phyloP scores from a whole-genome alignment of 805 yeast species.

The Nakazawaea ishiwadae region DNA sequence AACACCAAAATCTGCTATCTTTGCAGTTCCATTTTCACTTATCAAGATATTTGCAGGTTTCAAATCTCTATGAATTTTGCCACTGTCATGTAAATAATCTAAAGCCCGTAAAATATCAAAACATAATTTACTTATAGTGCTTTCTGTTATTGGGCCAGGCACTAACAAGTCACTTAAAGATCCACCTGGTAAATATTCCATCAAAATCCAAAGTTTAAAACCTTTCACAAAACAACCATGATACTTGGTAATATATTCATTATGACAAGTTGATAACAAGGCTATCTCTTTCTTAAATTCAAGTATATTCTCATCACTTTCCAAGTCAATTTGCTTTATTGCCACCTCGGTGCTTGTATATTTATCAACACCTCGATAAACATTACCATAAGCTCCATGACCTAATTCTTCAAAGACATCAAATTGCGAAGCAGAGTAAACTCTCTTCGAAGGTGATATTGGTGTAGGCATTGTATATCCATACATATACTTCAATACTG shows the following conservation, averaged over 20 bases:
- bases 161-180: constrained; percentile 60
- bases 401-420: constrained; percentile 55
- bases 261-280: constrained; percentile 62
- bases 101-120: constrained; percentile 56
- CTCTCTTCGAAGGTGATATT: background rate
- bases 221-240: constrained; percentile 69
- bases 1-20: constrained; percentile 94
- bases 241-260: constrained; percentile 59
- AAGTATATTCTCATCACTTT: constrained; percentile 61
- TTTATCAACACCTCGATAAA: constrained; percentile 56
- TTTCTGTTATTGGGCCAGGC: constrained; percentile 57
- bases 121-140: constrained; percentile 47
- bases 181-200: constrained; percentile 82
- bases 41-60: constrained; percentile 85
- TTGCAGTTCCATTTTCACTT: constrained; percentile 67
- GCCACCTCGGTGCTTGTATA: constrained; percentile 43
- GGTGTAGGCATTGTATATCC: background rate
- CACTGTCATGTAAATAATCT: constrained; percentile 60
- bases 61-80: constrained; percentile 87
- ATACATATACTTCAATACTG: no score
- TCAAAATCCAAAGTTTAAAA: constrained; percentile 70
- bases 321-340: constrained; percentile 66
- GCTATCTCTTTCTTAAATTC: constrained; percentile 73
- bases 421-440: constrained; percentile 37
- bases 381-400: constrained; percentile 76